Base-by-base conservation (phyloP, 176 grass and related monocot genomes). In the Raddia distichophylla region DNA sequence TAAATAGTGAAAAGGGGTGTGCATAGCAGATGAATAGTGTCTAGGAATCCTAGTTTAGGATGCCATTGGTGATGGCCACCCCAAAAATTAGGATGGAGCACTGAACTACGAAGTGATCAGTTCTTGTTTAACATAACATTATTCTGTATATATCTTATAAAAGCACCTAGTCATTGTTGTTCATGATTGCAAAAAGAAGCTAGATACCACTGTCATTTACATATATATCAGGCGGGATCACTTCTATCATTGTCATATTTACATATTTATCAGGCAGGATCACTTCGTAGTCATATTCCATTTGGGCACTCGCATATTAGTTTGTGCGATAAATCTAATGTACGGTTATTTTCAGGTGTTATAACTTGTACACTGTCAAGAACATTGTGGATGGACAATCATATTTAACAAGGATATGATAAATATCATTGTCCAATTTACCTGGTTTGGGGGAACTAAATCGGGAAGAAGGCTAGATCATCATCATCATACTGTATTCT, bases 351-450 rank as follows among this genome's bases (percentile, higher is more conserved):
- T 90, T 17, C 79, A 90, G 88, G 74, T 49, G 19, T 20, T 86
- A 19, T 75, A 79, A 68, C 73, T 47, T 83, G 83, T 86, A 86
- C 68, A 69, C 82, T 83, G 50, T 86, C 68, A 86, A 79, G 68
- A 86, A n/a, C 52, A 62, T 80, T 63, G 27, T 79, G 46, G 35
- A 68, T 67, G 84, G 72, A 63, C 43, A 63, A 67, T 48, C 79
- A 56, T 86, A 86, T 79, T 86, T 86, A 59, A 83, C 88, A 78
- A 74, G 83, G 79, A 5, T 17, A 43, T n/a, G 52, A 67, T 63
- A 90, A 51, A 10, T 52, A 50, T 45, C 75, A 80, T 64, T 55
- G 64, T 58, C 71, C 64, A 65, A 27, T 73, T 90, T 78, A 18
- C 84, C 67, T 73, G 50, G 51, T 61, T 74, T 2, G 0, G 76